These are phyloP conservation scores for Olyra latifolia DNA, from an alignment of 176 grass and related monocot genomes.

Conservation along the genomic window DNA sequence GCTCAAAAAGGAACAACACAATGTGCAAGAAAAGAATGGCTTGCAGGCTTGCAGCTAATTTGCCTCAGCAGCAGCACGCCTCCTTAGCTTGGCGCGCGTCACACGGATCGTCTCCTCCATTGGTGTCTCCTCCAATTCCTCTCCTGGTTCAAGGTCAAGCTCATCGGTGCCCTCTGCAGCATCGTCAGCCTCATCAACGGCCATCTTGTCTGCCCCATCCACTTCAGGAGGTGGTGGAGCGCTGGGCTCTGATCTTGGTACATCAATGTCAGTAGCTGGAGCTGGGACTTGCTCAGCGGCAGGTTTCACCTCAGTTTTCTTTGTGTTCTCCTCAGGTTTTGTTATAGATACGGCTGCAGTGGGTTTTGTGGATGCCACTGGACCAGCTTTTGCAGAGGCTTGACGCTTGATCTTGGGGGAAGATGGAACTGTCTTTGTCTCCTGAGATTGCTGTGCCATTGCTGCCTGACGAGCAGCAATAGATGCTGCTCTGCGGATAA, in stretches of 20 bases:
- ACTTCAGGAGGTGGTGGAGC: constrained; percentile 39
- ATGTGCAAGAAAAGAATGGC: constrained; percentile 32
- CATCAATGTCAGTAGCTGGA: constrained; percentile 6
- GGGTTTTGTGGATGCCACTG: constrained; percentile 35
- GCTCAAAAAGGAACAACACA: constrained; percentile 24
- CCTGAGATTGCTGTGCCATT: constrained; percentile 60
- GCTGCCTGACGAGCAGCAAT: constrained; percentile 45
- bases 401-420: constrained; percentile 64
- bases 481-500: constrained; percentile 51
- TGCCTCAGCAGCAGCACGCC: constrained; percentile 49
- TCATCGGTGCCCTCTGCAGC: constrained; percentile 37
- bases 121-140: constrained; percentile 52
- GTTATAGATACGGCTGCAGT: constrained; percentile 4
- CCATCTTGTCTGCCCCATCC: constrained; percentile 47
- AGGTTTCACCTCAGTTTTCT: constrained; percentile 40
- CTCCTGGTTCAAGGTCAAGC: constrained; percentile 7
- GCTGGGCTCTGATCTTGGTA: constrained; percentile 26
- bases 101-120: constrained; percentile 87
- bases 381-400: constrained; percentile 39
- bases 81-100: constrained; percentile 72
- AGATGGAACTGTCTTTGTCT: constrained; percentile 33
- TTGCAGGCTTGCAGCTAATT: constrained; percentile 29
- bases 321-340: constrained; percentile 44
- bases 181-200: constrained; percentile 31
- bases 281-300: constrained; percentile 3